A percentile compares a stretch with the other conserved stretches of the same genome.
These are phyloP conservation scores for Epichloe amarillans DNA, from an alignment of 2,329 filamentous ascomycete species.

Conservation along the genomic window DNA sequence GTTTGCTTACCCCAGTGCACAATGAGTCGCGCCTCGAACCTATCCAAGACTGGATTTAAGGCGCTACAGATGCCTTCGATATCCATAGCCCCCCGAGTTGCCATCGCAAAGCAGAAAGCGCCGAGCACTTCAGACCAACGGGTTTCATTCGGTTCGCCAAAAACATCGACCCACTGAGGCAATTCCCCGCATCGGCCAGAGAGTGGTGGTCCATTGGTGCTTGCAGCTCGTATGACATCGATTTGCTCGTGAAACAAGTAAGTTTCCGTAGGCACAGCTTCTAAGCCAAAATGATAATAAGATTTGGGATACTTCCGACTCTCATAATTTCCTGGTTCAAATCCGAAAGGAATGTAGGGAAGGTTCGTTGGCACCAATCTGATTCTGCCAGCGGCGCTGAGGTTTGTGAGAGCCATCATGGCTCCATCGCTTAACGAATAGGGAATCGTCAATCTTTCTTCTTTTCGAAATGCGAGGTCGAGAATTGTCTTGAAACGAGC, in stretches of 20 bases:
- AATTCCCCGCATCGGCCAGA: constrained; percentile 35
- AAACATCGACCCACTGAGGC: constrained; percentile 62
- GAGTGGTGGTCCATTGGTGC: constrained; percentile 26
- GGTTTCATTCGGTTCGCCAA: constrained; percentile 41
- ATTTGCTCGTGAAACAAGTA: constrained; percentile 46
- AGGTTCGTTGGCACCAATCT: constrained; percentile 39
- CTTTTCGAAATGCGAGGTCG: constrained; percentile 38
- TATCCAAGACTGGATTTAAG: constrained; percentile 45
- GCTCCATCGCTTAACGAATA: constrained; percentile 49
- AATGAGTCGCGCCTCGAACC: constrained; percentile 47
- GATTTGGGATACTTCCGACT: constrained; percentile 53
- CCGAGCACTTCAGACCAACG: constrained; percentile 54
- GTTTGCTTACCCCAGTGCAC: constrained; percentile 43
- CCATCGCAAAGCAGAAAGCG: constrained; percentile 47
- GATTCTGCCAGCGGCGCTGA: constrained; percentile 47
- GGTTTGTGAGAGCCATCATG: constrained; percentile 52
- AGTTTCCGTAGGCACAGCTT: constrained; percentile 46
- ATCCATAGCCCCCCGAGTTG: constrained; percentile 46
- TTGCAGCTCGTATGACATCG: constrained; percentile 24
- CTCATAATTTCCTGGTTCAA: constrained; percentile 58
- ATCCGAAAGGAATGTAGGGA: constrained; percentile 53
- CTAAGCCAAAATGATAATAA: constrained; percentile 50
- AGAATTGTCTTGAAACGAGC: constrained; percentile 45
- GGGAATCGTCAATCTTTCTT: constrained; percentile 31
- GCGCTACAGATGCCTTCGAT: constrained; percentile 38